Base-by-base conservation (phyloP, 208 protist species). In the Crithidia sp. region DNA sequence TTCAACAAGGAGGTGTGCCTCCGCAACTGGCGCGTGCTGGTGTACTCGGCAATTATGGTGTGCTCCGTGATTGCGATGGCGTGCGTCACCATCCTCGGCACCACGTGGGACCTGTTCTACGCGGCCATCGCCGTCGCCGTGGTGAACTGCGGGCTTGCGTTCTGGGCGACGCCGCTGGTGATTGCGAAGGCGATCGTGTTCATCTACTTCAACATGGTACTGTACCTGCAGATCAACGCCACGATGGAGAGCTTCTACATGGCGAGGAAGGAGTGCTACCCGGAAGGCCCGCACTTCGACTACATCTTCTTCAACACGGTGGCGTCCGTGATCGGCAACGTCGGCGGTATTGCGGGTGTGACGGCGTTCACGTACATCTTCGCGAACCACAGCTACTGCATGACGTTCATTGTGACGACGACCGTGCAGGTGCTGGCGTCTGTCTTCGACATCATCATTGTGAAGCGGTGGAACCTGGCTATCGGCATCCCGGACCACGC, bases 381-480 rank as follows among this genome's bases (percentile, higher is more conserved):
- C 70, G 68, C 73, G 12, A 85, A 87, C 69, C 66, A 64, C 43
- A 73, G 74, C 39, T 90, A 87, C 66, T 70, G 85, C n/a, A 55
- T 90, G 14, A 83, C 85, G 1, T 81, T 84, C 49, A 67, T 81
- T 44, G 53, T 79, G 14, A 88, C 83, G 5, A 64, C 57, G 37
- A 45, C 71, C 9, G 45, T 83, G 41, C 56, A 75, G 56, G 67
- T 85, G n/a, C 17, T 82, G 56, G 77, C 81, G 36, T 80, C 57
- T n/a, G 10, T 91, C 58, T 83, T 91, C 58, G 86, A 91, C 56
- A 71, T 91, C 40, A 73, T 85, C 62, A 86, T 88, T 57, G 72
- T 86, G 43, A 71, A 78, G 80, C 79, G 86, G 5, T 84, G 82
- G 80, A 88, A 88, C 69, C 10, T 77, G 40, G 49, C 28, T 44